Base-by-base conservation (phyloP, 2,329 filamentous ascomycete genomes). In the Emmonsiellopsis sp. region DNA sequence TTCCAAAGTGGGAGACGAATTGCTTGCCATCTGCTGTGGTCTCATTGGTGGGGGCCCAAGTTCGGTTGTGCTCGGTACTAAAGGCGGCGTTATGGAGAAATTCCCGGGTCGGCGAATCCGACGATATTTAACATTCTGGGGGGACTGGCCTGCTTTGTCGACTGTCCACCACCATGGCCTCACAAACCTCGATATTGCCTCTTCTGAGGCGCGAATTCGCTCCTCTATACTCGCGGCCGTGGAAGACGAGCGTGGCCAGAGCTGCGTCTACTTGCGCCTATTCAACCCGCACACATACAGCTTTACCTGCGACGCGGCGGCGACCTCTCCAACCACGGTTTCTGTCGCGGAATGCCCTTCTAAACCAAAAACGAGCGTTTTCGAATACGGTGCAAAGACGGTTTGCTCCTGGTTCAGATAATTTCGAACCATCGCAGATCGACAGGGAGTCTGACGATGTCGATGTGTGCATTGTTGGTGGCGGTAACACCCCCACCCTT, bases 391-490 rank as follows among this genome's bases (percentile, higher is more conserved):
- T 68, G 41, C 65, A 63, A 49, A 67, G 69, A 43, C 64, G 64
- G 51, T 65, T 75, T 54, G 72, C 73, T 50, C 72, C 75, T 54
- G 66, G 69, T 30, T 75, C 82, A 37, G 65, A 74, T 53, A 31
- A 30, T 10, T 87, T 89, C 62, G 84, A 90, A 65, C 85, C 85
- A 7, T 67, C 68, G 20, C 70, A 77, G 53, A 77, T 91, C 54
- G 92, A 97, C 59, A 85, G 93, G 59, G 93, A 97, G 70, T 87
- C 83, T 52, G 93, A 98, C 65, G 76, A 93, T 73, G 93, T 98
- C 32, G 93, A 98, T 71, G 91, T 98, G 32, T 95, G 90, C 72
- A 97, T 98, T 65, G 83, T 98, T 52, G 93, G 93, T 65, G 93
- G 89, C 70, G 92, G 80, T 83, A 8, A 43, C 7, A 11, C 16